Evolutionary conservation across 306 rosid species (phyloP), one percentile per base, ranked within the genome.

Genomic region (Pterocarpus macrocarpus): DNA sequence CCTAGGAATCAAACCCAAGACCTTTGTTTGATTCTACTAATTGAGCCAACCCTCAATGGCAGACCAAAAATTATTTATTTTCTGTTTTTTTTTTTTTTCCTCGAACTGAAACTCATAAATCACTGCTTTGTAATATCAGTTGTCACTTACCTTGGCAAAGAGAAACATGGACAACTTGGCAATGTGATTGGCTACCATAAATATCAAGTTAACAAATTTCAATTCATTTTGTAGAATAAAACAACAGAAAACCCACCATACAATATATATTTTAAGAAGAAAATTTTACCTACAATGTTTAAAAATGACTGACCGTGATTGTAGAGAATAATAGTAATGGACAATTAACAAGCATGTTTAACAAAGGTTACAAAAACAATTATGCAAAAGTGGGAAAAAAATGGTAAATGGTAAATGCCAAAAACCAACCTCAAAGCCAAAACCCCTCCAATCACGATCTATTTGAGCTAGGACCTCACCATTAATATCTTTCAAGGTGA

Each of bases 381-480:
- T 55, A 55, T 5, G 28, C 61, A 16, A 55, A n/a, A 55, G 61
- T 55, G 61, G n/a, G n/a, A 69, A 32, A 28, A 39, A 61, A 49
- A 33, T 22, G 28, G 28, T 0, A 22, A 39, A 63, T 34, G 1
- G 56, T 15, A 79, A 79, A 59, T 57, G 84, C 32, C 74, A 77
- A 32, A 67, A 84, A 79, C 85, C 62, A 39, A 95, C 99, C 99
- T 95, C 99, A 87, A 95, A 90, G 87, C 99, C 98, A 70, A 95
- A 95, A 33, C 99, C 97, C 85, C 99, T 90, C 97, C 97, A 95
- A 80, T 93, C 95, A 85, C 99, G 98, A 82, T 95, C 95, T 63
- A 95, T 84, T 89, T 95, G 86, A 69, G 94, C 99, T 72, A 95
- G 87, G 78, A 95, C 98, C 50, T 90, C 84, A 36, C 94, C 96